phyloP scores from a whole-genome alignment of 176 grass and related monocot species.

The Carex scoparia region DNA sequence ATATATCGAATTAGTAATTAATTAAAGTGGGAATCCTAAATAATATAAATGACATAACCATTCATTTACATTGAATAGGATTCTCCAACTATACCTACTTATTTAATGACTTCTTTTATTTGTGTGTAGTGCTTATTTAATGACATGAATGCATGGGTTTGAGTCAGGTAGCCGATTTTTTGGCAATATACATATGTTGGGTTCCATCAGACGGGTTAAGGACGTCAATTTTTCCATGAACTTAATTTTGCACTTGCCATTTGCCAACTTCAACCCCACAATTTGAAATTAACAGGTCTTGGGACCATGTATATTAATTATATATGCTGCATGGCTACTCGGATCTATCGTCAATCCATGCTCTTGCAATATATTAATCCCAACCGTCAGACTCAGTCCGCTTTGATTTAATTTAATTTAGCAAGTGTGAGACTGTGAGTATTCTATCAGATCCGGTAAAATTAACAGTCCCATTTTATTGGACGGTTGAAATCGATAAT shows the following conservation, averaged over 20 bases:
- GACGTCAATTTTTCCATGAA: too few species aligned
- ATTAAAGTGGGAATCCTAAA: not conserved
- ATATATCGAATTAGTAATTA: not conserved
- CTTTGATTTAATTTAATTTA: not conserved
- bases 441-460: not conserved
- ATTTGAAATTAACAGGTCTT: not conserved
- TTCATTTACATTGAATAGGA: constrained; percentile 7
- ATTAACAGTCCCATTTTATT: not conserved
- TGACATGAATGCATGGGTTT: constrained; percentile 1
- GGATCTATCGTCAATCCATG: not conserved
- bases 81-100: constrained; percentile 22
- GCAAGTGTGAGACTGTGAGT: not conserved
- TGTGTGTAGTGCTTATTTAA: constrained; percentile 8
- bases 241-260: not conserved
- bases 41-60: not conserved
- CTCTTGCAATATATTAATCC: not conserved
- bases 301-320: too few species aligned
- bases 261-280: not conserved
- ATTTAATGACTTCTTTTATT: constrained; percentile 13
- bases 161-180: not conserved
- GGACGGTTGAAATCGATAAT: not conserved
- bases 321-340: too few species aligned
- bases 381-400: not conserved
- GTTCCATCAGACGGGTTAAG: not conserved
- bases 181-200: not conserved